Evolutionary conservation across 169 alveolate genomes (phyloP), one percentile per base, ranked within the genome.

Genomic region (Plasmodium gallinaceum): DNA sequence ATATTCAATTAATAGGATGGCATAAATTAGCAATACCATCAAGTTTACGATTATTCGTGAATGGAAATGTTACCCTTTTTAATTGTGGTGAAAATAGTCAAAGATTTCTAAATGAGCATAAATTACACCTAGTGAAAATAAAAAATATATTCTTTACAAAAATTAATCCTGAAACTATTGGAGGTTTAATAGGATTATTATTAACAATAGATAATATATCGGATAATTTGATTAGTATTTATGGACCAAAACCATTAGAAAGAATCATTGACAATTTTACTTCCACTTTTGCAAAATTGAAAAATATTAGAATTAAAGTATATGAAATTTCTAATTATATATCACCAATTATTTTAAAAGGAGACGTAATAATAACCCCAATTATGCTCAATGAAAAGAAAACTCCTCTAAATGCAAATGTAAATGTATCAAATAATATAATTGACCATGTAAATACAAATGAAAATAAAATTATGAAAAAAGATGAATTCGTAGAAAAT

Each of bases 81-180:
- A 96, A 96, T 83, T 95, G 93, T 52, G 98, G 98, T 8, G 98
- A 96, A 66, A 95, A 95, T 88, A 75, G 80, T 22, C 98, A 96
- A 85, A 80, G 98, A 61, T 94, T 93, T 72, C 90, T 96, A 71
- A 71, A 93, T 71, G 96, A 93, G 60, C 96, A 95, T 74, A 94
- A 87, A 88, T 90, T 96, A 52, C 94, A 91, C n/a, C 62, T 96
- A 10, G 92, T 92, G 14, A 91, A 90, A 64, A 78, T 93, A 6
- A 66, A 91, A 26, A 83, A 86, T 88, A 92, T 96, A 60, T 85
- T 91, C 64, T 58, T 96, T 58, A 96, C 98, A 6, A 75, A 88
- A n/a, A 69, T 94, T 8, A 90, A 92, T 16, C 91, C 95, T 7
- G 78, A 88, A 39, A 85, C 96, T 2, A 71, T 94, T 12, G 96